Percentiles rank a stretch among this genome's conserved stretches.
Evolutionary conservation across 257 asterid genomes (phyloP).

Genomic region (Capsicum chinense): DNA sequence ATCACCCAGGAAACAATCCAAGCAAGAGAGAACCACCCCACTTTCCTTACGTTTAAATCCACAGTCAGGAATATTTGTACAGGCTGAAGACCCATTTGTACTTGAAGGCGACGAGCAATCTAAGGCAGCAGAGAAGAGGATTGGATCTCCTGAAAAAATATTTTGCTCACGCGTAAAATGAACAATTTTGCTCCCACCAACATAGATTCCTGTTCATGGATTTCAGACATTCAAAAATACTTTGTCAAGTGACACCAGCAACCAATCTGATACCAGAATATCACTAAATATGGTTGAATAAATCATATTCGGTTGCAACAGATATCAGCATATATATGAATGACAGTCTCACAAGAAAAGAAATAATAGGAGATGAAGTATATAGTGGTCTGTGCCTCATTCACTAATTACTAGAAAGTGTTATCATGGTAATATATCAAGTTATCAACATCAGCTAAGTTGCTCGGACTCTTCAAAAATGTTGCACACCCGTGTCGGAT

Average conservation of each 20-base stretch:
- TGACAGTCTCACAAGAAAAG: not conserved
- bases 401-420: not conserved
- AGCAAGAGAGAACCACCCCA: conserved; percentile 49
- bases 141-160: conserved; percentile 3
- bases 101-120: conserved; percentile 10
- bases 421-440: not conserved
- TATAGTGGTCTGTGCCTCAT: not conserved
- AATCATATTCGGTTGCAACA: not conserved
- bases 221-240: not conserved
- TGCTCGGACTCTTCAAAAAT: too few species aligned
- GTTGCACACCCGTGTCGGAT: too few species aligned
- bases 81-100: conserved; percentile 26
- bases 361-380: not conserved
- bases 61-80: conserved; percentile 40
- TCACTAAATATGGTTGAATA: not conserved
- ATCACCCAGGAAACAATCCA: conserved; percentile 45
- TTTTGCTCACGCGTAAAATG: conserved; percentile 40
- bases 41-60: conserved; percentile 37
- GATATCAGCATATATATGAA: not conserved
- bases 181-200: conserved; percentile 45
- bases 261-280: conserved; percentile 6
- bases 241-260: not conserved
- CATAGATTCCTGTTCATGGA: conserved; percentile 41
- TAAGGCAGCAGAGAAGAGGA: not conserved
- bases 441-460: too few species aligned